Percentiles rank a stretch among this genome's conserved stretches.
These are phyloP conservation scores for Lactarius quietus DNA, from an alignment of 768 basidiomycete species.

Conservation along the genomic window DNA sequence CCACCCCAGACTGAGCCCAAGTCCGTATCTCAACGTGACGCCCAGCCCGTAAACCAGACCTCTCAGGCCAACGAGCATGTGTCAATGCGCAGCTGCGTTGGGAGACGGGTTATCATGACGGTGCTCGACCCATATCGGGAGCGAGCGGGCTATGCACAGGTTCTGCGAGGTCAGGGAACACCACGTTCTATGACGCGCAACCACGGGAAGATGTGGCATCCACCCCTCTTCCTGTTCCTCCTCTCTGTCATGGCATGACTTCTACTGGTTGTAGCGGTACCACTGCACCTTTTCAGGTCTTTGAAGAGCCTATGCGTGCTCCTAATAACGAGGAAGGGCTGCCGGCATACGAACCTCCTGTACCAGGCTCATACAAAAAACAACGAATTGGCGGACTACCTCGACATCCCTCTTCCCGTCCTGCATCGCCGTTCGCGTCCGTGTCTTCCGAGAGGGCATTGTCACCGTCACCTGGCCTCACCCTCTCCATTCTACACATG, in stretches of 20 bases:
- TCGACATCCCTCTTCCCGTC: conserved; percentile 59
- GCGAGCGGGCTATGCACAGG: conserved; percentile 50
- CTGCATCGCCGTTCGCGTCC: conserved; percentile 49
- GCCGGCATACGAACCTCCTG: conserved; percentile 13
- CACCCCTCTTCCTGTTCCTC: conserved; percentile 40
- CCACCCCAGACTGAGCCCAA: too few relatives aligned
- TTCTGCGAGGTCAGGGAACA: conserved; percentile 43
- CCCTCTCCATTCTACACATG: conserved; percentile 30
- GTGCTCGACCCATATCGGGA: conserved; percentile 53
- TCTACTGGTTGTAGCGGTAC: conserved; percentile 4
- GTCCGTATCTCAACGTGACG: too few relatives aligned
- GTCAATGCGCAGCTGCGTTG: conserved; percentile 29
- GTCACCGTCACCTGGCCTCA: conserved; percentile 39
- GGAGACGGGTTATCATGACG: conserved; percentile 27
- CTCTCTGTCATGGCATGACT: conserved; percentile 29
- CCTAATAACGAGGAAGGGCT: neutral
- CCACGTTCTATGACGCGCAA: conserved; percentile 59
- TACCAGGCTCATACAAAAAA: conserved; percentile 1
- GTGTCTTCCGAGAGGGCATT: conserved; percentile 32
- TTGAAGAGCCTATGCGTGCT: conserved; percentile 20
- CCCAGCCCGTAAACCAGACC: too few relatives aligned
- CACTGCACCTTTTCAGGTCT: conserved; percentile 15
- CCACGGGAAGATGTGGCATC: conserved; percentile 46
- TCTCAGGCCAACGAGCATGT: too few relatives aligned
- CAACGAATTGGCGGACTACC: conserved; percentile 41